These are phyloP conservation scores for Boletus sensibilis DNA, from an alignment of 768 basidiomycete species.

Conservation along the genomic window DNA sequence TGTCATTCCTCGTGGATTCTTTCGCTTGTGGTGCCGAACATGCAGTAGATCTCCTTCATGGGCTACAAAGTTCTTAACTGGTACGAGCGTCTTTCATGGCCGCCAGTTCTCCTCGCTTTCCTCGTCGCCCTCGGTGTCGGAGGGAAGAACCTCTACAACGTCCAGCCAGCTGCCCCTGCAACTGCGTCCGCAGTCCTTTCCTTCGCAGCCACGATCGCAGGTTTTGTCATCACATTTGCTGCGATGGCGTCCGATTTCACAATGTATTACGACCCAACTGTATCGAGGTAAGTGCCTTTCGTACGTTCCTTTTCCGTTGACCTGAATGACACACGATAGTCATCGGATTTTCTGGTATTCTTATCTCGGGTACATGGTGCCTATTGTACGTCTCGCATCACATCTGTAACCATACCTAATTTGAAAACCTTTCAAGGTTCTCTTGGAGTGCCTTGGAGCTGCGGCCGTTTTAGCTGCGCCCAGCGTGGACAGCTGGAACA, in stretches of 20 bases:
- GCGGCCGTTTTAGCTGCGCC: slow-evolving; percentile 61
- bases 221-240: slow-evolving; percentile 67
- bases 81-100: slow-evolving; percentile 77
- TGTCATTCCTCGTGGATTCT: slow-evolving; percentile 19
- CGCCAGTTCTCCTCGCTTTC: slow-evolving; percentile 74
- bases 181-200: slow-evolving; percentile 54
- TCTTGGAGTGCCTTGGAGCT: slow-evolving; percentile 61
- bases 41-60: slow-evolving; percentile 56
- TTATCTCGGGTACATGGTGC: slow-evolving; percentile 61
- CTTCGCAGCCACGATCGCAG: slow-evolving; percentile 70
- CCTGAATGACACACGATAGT: slow-evolving; percentile 33
- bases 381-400: slow-evolving; percentile 48
- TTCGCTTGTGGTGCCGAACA: slow-evolving; percentile 1
- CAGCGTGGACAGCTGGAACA: slow-evolving; percentile 53
- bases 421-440: slow-evolving; percentile 22
- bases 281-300: slow-evolving; percentile 47
- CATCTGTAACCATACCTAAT: not conserved
- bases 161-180: slow-evolving; percentile 48
- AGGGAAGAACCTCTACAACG: slow-evolving; percentile 61
- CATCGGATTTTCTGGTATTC: slow-evolving; percentile 62
- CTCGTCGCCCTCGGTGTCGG: slow-evolving; percentile 71
- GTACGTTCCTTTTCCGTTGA: not conserved
- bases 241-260: slow-evolving; percentile 72
- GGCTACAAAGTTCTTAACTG: slow-evolving; percentile 62
- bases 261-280: slow-evolving; percentile 59